These are phyloP conservation scores for Castanopsis chinensis DNA, from an alignment of 306 rosid species.

Conservation along the genomic window DNA sequence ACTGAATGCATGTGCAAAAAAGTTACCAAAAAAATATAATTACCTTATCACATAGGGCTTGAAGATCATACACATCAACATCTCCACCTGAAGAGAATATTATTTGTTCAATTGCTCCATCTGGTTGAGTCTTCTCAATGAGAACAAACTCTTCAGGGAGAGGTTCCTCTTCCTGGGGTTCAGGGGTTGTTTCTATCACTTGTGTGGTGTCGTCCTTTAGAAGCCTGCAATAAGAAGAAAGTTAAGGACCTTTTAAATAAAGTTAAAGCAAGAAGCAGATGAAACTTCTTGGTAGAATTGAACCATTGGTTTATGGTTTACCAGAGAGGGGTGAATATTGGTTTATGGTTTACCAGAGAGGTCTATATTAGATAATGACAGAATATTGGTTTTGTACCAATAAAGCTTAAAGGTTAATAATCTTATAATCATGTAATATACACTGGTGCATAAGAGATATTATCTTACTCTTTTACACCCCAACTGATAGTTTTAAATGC, in stretches of 20 bases:
- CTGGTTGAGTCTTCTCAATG: conserved; percentile 67
- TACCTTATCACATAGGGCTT: conserved; percentile 91
- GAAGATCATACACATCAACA: conserved; percentile 88
- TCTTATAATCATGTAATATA: background rate
- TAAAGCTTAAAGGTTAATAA: background rate
- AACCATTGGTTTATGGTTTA: conserved; percentile 5
- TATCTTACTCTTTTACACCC: background rate
- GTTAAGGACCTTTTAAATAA: conserved; percentile 3
- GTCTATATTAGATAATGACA: background rate
- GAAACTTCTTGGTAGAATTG: conserved; percentile 9
- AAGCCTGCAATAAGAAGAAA: conserved; percentile 46
- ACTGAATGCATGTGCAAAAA: background rate
- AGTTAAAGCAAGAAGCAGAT: conserved; percentile 11
- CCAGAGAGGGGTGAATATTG: conserved; percentile 3
- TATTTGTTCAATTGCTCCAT: conserved; percentile 83
- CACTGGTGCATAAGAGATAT: background rate
- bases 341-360: conserved; percentile 6
- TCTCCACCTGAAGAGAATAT: conserved; percentile 89
- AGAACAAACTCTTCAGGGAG: conserved; percentile 84
- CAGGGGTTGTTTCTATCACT: conserved; percentile 60
- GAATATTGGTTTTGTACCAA: background rate
- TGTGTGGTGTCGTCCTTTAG: conserved; percentile 61
- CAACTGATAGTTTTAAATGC: background rate
- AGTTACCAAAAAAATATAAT: background rate
- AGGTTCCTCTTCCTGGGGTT: conserved; percentile 59